Base-by-base conservation (phyloP, 2,329 filamentous ascomycete genomes). In the Hirsutella minnesotensis region DNA sequence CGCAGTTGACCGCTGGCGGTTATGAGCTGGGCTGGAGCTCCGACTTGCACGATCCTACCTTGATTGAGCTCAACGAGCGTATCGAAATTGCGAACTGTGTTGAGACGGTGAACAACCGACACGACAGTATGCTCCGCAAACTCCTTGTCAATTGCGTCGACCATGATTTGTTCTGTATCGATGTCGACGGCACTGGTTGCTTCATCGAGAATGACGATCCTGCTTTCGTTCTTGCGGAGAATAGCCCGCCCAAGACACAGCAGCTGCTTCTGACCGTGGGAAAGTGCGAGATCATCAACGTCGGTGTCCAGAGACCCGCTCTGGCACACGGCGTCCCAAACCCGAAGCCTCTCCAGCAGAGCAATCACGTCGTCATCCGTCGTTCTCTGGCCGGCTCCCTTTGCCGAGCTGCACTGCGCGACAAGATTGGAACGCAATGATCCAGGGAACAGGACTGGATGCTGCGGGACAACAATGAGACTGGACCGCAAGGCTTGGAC, bases 391-490 rank as follows among this genome's bases (percentile, higher is more conserved):
- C 22, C n/a, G 12, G 15, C n/a, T 18, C n/a, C n/a, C n/a, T n/a
- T n/a, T n/a, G n/a, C n/a, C n/a, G n/a, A n/a, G n/a, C n/a, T n/a
- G 7, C 7, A 27, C 24, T 7, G 7, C 12, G 24, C 7, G 24
- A 13, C 15, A 2, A 40, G 29, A 19, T 45, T 50, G 3, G 51
- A 39, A 9, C 53, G 55, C 40, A 67, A 58, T 2, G 58, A 62
- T 22, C 61, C 65, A 1, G 62, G 62, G 3, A 74, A 53, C 49
- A 74, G 68, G 9, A 70, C 62, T 0, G 68, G 54, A 9, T 76
- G 70, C 52, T 77, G 73, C 0, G 73, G 67, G 1, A 76, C 51
- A 15, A 66, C 64, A 38, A 69, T 67, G 34, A 76, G 54, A 7
- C 61, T 63, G 18, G 62, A 53, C 4, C 71, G 67, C 1, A 75